A percentile compares a stretch with the other conserved stretches of the same genome.
These are phyloP conservation scores for Sarocladiaceae sp. DNA, from an alignment of 2,329 filamentous ascomycete species.

Conservation along the genomic window DNA sequence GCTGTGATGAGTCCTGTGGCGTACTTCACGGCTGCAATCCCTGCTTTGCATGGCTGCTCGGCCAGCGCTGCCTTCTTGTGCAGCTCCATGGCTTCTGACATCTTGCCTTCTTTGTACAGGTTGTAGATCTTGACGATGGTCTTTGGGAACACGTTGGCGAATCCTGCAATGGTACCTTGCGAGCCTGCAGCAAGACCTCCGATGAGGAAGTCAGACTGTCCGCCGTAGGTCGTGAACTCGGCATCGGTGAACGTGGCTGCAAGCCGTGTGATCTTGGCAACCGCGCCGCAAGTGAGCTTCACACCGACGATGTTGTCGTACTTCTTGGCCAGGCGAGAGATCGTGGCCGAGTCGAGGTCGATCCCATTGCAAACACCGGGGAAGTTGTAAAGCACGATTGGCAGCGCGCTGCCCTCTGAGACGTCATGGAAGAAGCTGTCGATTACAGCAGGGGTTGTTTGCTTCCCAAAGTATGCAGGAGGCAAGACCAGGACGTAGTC, in stretches of 20 bases:
- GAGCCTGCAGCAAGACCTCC: slow-evolving; percentile 54
- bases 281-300: slow-evolving; percentile 58
- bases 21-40: slow-evolving; percentile 62
- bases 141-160: slow-evolving; percentile 56
- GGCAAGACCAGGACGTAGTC: slow-evolving; percentile 57
- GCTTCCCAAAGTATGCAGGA: slow-evolving; percentile 59
- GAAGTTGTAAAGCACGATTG: slow-evolving; percentile 63
- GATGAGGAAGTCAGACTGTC: slow-evolving; percentile 66
- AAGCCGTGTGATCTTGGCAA: slow-evolving; percentile 54
- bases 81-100: slow-evolving; percentile 51
- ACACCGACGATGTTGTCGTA: slow-evolving; percentile 51
- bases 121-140: slow-evolving; percentile 52
- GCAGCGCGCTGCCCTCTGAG: slow-evolving; percentile 43
- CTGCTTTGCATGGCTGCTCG: slow-evolving; percentile 58
- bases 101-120: slow-evolving; percentile 51
- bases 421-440: slow-evolving; percentile 54
- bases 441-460: slow-evolving; percentile 50
- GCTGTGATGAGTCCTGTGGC: slow-evolving; percentile 57
- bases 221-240: slow-evolving; percentile 47
- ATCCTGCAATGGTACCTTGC: slow-evolving; percentile 54
- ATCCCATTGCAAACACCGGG: slow-evolving; percentile 62
- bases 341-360: slow-evolving; percentile 59
- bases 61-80: slow-evolving; percentile 58
- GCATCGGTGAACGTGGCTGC: slow-evolving; percentile 24
- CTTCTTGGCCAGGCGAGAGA: slow-evolving; percentile 22